Conservation (phyloP, 805 yeast genomes). For the Yarrowia sp. region DNA sequence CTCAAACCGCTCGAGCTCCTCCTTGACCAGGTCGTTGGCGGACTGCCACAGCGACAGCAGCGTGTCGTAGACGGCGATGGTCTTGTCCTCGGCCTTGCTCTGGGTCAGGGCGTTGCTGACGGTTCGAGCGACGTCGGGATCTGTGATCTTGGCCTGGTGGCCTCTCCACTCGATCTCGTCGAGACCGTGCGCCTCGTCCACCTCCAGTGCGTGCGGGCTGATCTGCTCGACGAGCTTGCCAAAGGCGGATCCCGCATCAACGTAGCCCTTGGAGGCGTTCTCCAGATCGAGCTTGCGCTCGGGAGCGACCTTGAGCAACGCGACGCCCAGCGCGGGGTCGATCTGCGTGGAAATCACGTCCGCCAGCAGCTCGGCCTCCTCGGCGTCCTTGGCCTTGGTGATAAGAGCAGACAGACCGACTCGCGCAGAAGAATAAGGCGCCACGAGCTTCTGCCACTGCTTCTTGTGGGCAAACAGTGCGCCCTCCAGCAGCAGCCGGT, state of each 20-base stretch:
- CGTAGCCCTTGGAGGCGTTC: constrained; percentile 43
- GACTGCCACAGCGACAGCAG: constrained; percentile 67
- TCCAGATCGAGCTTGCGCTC: constrained; percentile 48
- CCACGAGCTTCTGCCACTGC: constrained; percentile 55
- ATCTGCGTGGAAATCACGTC: constrained; percentile 58
- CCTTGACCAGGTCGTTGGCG: constrained; percentile 57
- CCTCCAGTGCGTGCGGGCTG: constrained; percentile 37
- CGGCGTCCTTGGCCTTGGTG: constrained; percentile 30
- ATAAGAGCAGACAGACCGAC: constrained; percentile 58
- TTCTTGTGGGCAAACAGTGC: constrained; percentile 51
- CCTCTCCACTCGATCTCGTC: constrained; percentile 57
- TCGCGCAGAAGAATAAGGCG: constrained; percentile 58
- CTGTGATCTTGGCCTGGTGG: constrained; percentile 60
- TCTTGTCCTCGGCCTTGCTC: constrained; percentile 35
- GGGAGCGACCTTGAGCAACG: constrained; percentile 46
- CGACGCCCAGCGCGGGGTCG: constrained; percentile 64
- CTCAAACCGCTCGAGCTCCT: constrained; percentile 50
- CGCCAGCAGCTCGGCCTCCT: constrained; percentile 43
- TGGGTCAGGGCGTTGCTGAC: constrained; percentile 36
- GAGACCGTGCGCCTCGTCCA: constrained; percentile 37
- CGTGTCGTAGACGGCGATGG: constrained; percentile 53
- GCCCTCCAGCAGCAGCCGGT: constrained; percentile 52
- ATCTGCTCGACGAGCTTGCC: constrained; percentile 43
- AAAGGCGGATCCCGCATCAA: constrained; percentile 31
- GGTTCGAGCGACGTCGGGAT: constrained; percentile 64